These are phyloP conservation scores for Elongisporangium anandrum DNA, from an alignment of 352 stramenopile species.

Conservation along the genomic window DNA sequence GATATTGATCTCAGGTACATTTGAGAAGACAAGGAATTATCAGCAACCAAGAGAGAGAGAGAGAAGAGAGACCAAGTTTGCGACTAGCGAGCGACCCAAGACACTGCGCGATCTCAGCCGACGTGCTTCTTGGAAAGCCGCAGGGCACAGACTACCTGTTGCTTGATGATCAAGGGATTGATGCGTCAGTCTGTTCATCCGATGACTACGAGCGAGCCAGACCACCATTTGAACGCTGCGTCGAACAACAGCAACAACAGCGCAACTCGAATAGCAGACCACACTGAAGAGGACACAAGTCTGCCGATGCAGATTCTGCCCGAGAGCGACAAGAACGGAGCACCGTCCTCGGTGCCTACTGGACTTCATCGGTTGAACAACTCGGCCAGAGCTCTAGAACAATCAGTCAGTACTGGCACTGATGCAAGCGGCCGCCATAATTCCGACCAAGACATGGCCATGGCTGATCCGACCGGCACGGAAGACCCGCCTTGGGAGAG, in stretches of 20 bases:
- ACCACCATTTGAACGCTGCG: neutral
- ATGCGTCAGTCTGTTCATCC: conserved; percentile 65
- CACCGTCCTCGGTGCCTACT: neutral
- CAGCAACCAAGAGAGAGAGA: neutral
- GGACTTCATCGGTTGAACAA: neutral
- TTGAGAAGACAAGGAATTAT: neutral
- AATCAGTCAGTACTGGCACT: neutral
- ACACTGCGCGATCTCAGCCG: neutral
- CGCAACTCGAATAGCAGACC: neutral
- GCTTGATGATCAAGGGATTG: conserved; percentile 47
- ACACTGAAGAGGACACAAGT: neutral
- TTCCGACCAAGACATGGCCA: conserved; percentile 7
- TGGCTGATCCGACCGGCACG: conserved; percentile 9
- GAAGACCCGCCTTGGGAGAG: conserved; percentile 10
- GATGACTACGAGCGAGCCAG: conserved; percentile 23
- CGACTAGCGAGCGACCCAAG: neutral
- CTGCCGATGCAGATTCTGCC: neutral
- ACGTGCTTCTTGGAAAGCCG: neutral
- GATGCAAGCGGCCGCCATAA: conserved; percentile 4
- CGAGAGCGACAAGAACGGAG: conserved; percentile 10
- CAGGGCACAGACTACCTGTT: conserved; percentile 2
- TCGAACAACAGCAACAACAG: conserved; percentile 1
- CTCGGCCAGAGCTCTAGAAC: conserved; percentile 11
- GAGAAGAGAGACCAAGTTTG: neutral
- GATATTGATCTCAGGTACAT: neutral